These are phyloP conservation scores for Amaranthus hypochondriacus DNA, from an alignment of 148 eudicot genomes.

Conservation along the genomic window DNA sequence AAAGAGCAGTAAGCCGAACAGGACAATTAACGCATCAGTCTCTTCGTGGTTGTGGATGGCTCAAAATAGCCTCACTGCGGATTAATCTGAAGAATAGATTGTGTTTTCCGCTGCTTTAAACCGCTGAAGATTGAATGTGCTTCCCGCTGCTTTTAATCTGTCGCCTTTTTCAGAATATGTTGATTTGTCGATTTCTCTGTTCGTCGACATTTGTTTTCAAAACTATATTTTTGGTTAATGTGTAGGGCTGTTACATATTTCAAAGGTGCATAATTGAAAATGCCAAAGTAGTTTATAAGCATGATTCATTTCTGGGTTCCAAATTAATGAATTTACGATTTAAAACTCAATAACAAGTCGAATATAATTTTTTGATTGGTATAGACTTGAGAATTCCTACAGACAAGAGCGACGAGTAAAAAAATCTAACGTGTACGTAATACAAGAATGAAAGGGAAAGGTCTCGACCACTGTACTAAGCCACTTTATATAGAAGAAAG, in stretches of 20 bases:
- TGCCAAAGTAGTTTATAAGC: background rate
- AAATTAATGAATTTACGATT: no score
- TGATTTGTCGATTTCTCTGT: background rate
- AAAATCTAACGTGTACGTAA: no score
- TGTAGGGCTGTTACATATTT: background rate
- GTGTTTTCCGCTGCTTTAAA: background rate
- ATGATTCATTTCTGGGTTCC: background rate
- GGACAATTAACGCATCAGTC: background rate
- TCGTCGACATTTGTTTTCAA: background rate
- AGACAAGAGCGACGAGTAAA: no score
- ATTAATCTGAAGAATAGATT: background rate
- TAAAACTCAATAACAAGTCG: no score
- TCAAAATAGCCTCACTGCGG: conserved; percentile 2
- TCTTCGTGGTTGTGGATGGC: conserved; percentile 5
- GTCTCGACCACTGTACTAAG: background rate
- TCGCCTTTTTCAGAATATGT: background rate
- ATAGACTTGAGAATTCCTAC: background rate
- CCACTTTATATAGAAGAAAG: conserved; percentile 17
- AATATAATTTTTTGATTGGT: background rate
- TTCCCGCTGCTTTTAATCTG: background rate
- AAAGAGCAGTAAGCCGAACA: conserved; percentile 56
- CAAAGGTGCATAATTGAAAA: background rate
- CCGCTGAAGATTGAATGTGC: background rate
- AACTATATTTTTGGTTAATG: background rate
- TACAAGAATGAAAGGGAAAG: no score